A percentile compares a stretch with the other conserved stretches of the same genome.
phyloP scores from a whole-genome alignment of 805 yeast species.

The Maudiozyma pseudohumilis region DNA sequence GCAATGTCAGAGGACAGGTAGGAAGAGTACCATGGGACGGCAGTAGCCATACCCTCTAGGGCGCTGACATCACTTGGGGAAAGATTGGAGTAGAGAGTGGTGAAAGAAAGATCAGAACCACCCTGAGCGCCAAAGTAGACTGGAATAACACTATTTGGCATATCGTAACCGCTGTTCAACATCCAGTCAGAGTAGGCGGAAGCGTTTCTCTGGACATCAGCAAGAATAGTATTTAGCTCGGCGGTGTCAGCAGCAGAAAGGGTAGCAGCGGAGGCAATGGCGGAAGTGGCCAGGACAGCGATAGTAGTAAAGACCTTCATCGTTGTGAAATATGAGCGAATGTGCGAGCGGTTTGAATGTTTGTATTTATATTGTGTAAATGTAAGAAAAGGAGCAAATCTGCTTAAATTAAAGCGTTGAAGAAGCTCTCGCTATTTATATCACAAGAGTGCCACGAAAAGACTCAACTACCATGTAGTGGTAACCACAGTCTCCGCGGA shows the following conservation, averaged over 20 bases:
- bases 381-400: too few relatives aligned
- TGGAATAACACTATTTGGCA: neutral
- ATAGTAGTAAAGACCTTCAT: neutral
- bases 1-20: constrained; percentile 13
- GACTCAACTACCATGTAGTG: too few relatives aligned
- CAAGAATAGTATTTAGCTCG: constrained; percentile 11
- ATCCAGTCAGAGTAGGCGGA: constrained; percentile 5
- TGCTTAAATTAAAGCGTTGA: too few relatives aligned
- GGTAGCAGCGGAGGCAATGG: constrained; percentile 5
- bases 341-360: neutral
- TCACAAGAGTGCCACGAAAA: too few relatives aligned
- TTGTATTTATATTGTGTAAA: too few relatives aligned
- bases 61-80: constrained; percentile 7
- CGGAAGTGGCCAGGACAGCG: constrained; percentile 1
- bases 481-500: too few relatives aligned
- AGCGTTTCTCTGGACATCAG: constrained; percentile 10
- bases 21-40: constrained; percentile 27
- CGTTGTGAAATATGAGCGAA: neutral
- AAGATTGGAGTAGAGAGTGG: neutral
- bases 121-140: neutral
- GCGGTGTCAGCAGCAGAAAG: constrained; percentile 7
- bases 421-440: too few relatives aligned
- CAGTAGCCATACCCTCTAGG: constrained; percentile 11
- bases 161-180: neutral
- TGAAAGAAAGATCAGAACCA: neutral